phyloP scores from a whole-genome alignment of 768 basidiomycete species.

The Xerocomellus intermedius region DNA sequence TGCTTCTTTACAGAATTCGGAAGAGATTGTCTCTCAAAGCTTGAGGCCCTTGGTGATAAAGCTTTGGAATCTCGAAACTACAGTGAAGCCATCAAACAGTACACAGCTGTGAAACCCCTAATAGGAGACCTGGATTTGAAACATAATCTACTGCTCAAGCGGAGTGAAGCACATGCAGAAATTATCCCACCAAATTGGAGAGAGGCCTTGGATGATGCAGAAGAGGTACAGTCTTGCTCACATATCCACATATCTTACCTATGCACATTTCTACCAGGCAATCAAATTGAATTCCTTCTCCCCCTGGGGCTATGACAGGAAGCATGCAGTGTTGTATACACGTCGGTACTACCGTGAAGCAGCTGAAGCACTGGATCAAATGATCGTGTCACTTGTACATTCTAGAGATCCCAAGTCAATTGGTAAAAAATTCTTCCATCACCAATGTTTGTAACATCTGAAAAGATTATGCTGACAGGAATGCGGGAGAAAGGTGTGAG shows the following conservation, averaged over 20 bases:
- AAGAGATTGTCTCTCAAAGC: constrained; percentile 5
- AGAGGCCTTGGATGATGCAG: constrained; percentile 12
- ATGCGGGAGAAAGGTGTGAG: constrained; percentile 7
- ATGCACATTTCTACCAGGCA: constrained; percentile 5
- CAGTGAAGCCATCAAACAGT: constrained; percentile 12
- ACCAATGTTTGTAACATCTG: not conserved
- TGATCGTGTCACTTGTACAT: not conserved
- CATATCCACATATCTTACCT: not conserved
- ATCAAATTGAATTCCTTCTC: constrained; percentile 10
- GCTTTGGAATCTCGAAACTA: constrained; percentile 3
- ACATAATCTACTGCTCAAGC: constrained; percentile 9
- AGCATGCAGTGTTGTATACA: constrained; percentile 6
- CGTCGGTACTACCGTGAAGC: constrained; percentile 7
- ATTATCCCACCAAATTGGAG: not conserved
- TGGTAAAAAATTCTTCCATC: not conserved
- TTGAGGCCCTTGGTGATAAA: constrained; percentile 8
- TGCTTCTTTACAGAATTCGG: constrained; percentile 1
- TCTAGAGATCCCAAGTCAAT: constrained; percentile 6
- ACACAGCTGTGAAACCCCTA: constrained; percentile 11
- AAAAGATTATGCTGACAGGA: not conserved
- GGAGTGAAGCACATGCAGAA: constrained; percentile 9
- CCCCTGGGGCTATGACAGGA: constrained; percentile 18
- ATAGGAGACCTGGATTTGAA: constrained; percentile 1
- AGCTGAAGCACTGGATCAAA: constrained; percentile 10
- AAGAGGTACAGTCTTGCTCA: constrained; percentile 4